Evolutionary conservation across 345 rosid species (phyloP), one percentile per base, ranked within the genome.

Genomic region (Brassica juncea): DNA sequence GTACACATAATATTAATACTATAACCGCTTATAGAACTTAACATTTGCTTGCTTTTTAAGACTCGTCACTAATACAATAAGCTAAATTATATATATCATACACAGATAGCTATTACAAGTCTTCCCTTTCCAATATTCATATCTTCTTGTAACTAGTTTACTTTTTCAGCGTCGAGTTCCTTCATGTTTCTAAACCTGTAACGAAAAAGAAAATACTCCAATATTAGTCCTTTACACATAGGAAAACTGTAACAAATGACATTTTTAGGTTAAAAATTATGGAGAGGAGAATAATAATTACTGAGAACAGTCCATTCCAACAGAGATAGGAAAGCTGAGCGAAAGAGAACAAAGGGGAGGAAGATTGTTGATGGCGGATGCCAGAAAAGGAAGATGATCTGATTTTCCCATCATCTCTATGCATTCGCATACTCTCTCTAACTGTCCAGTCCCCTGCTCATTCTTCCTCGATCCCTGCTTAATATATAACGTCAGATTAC

Each of bases 281-380:
- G 30, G 67, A n/a, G 27, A 35, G 5, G 27, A 71, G 32, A 42
- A 72, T 39, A 47, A 4, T 57, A 23, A 25, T 77, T 74, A 84
- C 85, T 28, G 74, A 71, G 85, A 54, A 73, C 89, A 86, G 70
- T 84, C 76, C 86, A 82, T 82, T 67, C 34, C 34, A 66, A 75
- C 77, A 9, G 87, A 84, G 39, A 86, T 71, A 30, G 87, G 89
- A 64, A 86, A 84, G 68, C 86, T 84, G 27, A 86, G 84, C 57
- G 72, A 19, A 21, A 84, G 84, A 14, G 80, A 71, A 68, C 88
- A 85, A 6, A 57, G 58, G 8, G 0, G 49, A 39, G 86, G 86
- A 74, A 86, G 84, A 42, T 73, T 72, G 12, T 34, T 23, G 21
- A 83, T 77, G 57, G 73, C 68, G 0, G 16, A 1, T 0, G 35